Evolutionary conservation across 2,329 filamentous ascomycete genomes (phyloP).

Genomic region (Neonectria hederae): DNA sequence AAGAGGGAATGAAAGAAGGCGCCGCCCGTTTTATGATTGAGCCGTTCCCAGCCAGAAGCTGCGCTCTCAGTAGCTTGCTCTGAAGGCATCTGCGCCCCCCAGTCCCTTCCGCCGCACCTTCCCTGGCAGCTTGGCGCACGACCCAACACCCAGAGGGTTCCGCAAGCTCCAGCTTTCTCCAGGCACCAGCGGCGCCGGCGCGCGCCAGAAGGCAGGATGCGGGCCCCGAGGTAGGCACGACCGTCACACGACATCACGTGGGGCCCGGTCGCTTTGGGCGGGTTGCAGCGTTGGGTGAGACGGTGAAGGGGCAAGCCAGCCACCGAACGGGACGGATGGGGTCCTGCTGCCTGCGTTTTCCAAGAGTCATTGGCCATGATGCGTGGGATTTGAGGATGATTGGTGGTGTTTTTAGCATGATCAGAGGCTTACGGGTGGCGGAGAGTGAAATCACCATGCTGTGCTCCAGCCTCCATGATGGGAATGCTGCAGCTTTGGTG

Average conservation of each 20-base stretch:
- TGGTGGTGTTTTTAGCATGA: not conserved
- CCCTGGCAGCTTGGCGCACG: not conserved
- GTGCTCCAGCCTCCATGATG: too few species aligned
- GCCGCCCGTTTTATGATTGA: conserved; percentile 18
- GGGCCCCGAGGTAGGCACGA: conserved; percentile 31
- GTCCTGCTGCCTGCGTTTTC: conserved; percentile 16
- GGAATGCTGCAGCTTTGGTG: too few species aligned
- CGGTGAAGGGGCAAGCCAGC: conserved; percentile 3
- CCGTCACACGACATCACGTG: conserved; percentile 43
- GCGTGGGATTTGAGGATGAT: not conserved
- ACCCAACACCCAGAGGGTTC: not conserved
- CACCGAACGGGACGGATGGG: not conserved
- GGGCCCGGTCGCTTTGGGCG: not conserved
- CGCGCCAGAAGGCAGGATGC: conserved; percentile 21
- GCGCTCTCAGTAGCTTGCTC: conserved; percentile 6
- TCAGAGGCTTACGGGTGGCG: too few species aligned
- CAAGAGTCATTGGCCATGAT: conserved; percentile 9
- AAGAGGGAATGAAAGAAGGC: conserved; percentile 5
- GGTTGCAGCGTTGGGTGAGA: not conserved
- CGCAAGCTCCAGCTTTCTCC: conserved; percentile 22
- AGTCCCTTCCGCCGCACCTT: conserved; percentile 9
- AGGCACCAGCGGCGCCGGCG: conserved; percentile 44
- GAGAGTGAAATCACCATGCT: too few species aligned
- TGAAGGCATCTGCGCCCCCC: conserved; percentile 10
- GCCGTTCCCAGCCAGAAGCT: not conserved